Conservation (phyloP, 768 basidiomycete species). For the Tremella yokohamensis region DNA sequence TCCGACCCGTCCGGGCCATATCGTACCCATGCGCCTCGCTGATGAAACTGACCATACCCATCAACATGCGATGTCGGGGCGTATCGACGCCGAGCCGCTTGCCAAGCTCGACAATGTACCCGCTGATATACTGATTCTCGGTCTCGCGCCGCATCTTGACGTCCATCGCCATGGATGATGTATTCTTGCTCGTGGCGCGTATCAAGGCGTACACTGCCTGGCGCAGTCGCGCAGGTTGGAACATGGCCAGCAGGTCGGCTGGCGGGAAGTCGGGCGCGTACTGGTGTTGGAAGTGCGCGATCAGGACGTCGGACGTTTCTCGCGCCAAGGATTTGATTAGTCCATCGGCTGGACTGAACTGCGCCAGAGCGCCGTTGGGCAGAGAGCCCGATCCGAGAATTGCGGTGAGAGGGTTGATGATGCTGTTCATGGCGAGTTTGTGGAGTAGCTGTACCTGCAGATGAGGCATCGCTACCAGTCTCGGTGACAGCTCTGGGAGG, state of each 20-base stretch:
- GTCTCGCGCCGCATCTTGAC: conserved; percentile 61
- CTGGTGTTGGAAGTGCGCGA: conserved; percentile 37
- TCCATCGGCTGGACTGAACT: conserved; percentile 53
- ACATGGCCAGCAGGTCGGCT: conserved; percentile 24
- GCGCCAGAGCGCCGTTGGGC: conserved; percentile 71
- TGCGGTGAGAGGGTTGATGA: conserved; percentile 82
- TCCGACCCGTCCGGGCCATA: no score
- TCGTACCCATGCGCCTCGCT: no score
- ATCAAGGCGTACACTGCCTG: conserved; percentile 60
- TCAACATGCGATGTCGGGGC: conserved; percentile 52
- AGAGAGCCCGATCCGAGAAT: conserved; percentile 60
- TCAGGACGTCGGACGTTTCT: conserved; percentile 69
- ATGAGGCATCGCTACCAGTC: conserved; percentile 65
- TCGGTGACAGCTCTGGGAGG: conserved; percentile 58
- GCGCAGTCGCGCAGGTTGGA: conserved; percentile 55
- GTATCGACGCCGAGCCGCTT: conserved; percentile 59
- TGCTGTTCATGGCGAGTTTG: conserved; percentile 75
- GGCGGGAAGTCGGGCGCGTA: conserved; percentile 21
- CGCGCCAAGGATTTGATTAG: conserved; percentile 60
- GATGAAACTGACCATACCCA: conserved; percentile 46
- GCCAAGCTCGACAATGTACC: conserved; percentile 70
- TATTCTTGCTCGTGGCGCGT: conserved; percentile 60
- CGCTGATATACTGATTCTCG: conserved; percentile 79
- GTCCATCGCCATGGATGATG: conserved; percentile 78
- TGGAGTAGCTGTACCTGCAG: conserved; percentile 68